Conservation (phyloP, 495 filamentous ascomycete genomes). For the Tuber umbilicatum region DNA sequence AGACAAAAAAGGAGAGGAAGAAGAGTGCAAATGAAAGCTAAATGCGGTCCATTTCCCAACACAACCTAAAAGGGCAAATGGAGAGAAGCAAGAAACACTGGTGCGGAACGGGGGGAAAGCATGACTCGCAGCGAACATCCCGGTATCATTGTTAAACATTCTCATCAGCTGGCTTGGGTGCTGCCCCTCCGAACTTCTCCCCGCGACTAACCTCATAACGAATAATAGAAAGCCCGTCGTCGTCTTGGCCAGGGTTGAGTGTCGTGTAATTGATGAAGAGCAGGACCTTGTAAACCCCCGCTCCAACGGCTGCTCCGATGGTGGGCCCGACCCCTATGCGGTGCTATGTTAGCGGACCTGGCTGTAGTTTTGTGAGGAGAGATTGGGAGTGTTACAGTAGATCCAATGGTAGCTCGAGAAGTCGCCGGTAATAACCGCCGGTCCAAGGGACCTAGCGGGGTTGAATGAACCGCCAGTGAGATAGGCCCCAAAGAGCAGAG, state of each 20-base stretch:
- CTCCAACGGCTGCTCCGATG: slow-evolving; percentile 40
- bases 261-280: slow-evolving; percentile 42
- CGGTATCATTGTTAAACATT: neutral
- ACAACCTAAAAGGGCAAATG: neutral
- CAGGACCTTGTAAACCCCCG: slow-evolving; percentile 38
- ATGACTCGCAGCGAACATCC: neutral
- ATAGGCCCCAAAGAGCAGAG: slow-evolving; percentile 62
- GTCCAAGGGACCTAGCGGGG: slow-evolving; percentile 66
- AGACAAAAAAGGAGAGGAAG: neutral
- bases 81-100: neutral
- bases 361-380: neutral
- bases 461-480: slow-evolving; percentile 68
- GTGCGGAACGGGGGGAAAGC: neutral
- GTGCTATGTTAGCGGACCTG: slow-evolving; percentile 8
- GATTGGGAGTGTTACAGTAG: slow-evolving; percentile 45
- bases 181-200: neutral
- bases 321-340: slow-evolving; percentile 49
- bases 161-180: neutral
- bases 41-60: neutral
- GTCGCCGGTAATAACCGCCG: slow-evolving; percentile 55
- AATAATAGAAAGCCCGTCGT: slow-evolving; percentile 17
- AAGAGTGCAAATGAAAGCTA: neutral
- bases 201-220: neutral
- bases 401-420: slow-evolving; percentile 71
- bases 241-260: slow-evolving; percentile 43